Base-by-base conservation (phyloP, 1,284 basidiomycete genomes). In the Cryptococcus sp. region DNA sequence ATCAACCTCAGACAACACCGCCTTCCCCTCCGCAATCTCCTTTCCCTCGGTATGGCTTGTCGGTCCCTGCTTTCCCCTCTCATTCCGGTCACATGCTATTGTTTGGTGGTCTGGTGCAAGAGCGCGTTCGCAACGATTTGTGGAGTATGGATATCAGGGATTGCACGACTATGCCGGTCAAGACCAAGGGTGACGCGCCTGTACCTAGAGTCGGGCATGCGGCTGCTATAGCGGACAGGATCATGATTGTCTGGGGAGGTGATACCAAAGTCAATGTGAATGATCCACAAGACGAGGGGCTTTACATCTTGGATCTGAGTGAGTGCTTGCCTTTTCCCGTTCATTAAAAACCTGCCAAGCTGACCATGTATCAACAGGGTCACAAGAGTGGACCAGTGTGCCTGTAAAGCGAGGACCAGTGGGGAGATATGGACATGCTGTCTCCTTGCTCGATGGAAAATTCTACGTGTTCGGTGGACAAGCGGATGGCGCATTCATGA, bases 381-480 rank as follows among this genome's bases (percentile, higher is more conserved):
- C 90, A 17, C 86, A 91, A 65, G 96, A 98, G 75, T 99, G 95
- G 95, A 96, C 93, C 23, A 85, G 87, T 39, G 82, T 86, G 7
- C 87, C 90, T 15, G 81, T 86, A 38, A 88, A 90, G 0, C 82
- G 87, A 13, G 82, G 85, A 1, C 93, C 93, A 1, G 84, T 85
- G 16, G 96, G 96, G 10, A 84, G 96, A 51, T 98, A 99, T 73
- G 96, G 96, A 0, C 96, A 99, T 79, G 89, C 94, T 6, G 93
- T 94, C 20, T 87, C 90, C 26, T 94, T 99, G 87, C 84, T 89
- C 58, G 92, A 89, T 50, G 91, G 89, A 63, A 89, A 86, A 72
- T 96, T 99, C 80, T 91, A 91, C 74, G 85, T 99, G 43, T 98
- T 97, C 73, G 96, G 96, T 62, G 96, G 96, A 37, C 95, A 99